phyloP scores from a whole-genome alignment of 768 basidiomycete genomes.

The Lentinula sp. region DNA sequence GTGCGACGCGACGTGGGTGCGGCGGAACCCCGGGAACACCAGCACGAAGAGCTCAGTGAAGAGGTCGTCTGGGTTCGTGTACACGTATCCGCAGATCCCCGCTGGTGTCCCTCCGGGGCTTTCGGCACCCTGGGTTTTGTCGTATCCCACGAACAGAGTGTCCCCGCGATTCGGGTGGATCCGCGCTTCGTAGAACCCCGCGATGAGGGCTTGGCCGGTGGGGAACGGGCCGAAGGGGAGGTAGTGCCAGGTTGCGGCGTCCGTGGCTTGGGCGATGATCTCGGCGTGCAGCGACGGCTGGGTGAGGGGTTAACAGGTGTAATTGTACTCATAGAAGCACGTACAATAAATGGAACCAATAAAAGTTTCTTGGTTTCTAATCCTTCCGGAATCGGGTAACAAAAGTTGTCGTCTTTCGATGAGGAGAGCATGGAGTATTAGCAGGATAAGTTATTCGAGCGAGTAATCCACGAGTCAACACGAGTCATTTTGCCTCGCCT shows the following conservation, averaged over 20 bases:
- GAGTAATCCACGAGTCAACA: too few relatives aligned
- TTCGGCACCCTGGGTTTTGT: too few relatives aligned
- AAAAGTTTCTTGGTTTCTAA: constrained; percentile 44
- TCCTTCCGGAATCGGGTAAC: constrained; percentile 35
- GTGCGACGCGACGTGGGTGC: constrained; percentile 40
- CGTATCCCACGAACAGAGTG: background rate
- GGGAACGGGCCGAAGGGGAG: constrained; percentile 1
- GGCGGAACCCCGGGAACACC: constrained; percentile 41
- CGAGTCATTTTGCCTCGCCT: too few relatives aligned
- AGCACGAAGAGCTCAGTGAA: constrained; percentile 45
- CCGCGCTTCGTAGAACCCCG: background rate
- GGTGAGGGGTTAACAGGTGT: too few relatives aligned
- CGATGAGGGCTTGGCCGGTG: background rate
- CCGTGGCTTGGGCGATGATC: background rate
- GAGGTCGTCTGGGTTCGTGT: constrained; percentile 24
- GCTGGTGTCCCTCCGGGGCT: background rate
- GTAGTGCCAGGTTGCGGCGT: background rate
- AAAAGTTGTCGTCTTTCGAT: constrained; percentile 31
- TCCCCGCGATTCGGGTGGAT: background rate
- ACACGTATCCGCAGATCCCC: constrained; percentile 14
- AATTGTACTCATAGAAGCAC: too few relatives aligned
- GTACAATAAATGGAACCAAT: constrained; percentile 44
- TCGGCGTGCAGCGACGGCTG: constrained; percentile 1
- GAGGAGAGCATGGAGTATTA: background rate
- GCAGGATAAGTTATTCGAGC: too few relatives aligned